Conservation (phyloP, 2,329 filamentous ascomycete genomes). For the Fusarium continuum region DNA sequence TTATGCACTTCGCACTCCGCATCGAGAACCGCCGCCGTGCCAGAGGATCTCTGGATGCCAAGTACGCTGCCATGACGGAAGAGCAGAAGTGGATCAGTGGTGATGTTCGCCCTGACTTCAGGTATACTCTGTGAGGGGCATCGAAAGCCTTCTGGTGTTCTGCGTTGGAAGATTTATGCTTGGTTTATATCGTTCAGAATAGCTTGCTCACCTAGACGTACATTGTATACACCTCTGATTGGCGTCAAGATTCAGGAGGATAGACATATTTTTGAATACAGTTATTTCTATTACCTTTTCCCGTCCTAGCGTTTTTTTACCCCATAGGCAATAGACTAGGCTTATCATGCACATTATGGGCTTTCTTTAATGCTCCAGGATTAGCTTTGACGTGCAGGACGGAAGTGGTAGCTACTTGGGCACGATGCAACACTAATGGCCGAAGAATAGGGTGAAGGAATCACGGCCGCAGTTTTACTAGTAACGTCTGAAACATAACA, state of each 20-base stretch:
- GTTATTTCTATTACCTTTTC: background rate
- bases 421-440: too few species aligned
- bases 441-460: too few species aligned
- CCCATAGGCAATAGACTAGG: too few species aligned
- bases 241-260: background rate
- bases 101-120: constrained; percentile 56
- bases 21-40: constrained; percentile 67
- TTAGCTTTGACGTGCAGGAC: too few species aligned
- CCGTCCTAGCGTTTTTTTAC: too few species aligned
- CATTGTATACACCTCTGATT: background rate
- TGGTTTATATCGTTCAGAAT: background rate
- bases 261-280: background rate
- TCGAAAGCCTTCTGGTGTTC: accelerated
- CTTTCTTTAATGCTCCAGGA: too few species aligned
- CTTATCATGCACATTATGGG: too few species aligned
- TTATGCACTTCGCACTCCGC: constrained; percentile 67
- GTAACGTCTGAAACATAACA: too few species aligned
- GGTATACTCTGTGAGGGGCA: constrained; percentile 44
- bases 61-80: constrained; percentile 62
- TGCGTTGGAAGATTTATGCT: background rate
- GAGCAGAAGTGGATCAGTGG: constrained; percentile 66
- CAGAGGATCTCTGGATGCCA: constrained; percentile 64
- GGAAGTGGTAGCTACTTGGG: too few species aligned
- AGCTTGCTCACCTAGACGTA: background rate
- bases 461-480: too few species aligned